Conservation (phyloP, 441 rosid genomes). For the Eutrema salsugineum region DNA sequence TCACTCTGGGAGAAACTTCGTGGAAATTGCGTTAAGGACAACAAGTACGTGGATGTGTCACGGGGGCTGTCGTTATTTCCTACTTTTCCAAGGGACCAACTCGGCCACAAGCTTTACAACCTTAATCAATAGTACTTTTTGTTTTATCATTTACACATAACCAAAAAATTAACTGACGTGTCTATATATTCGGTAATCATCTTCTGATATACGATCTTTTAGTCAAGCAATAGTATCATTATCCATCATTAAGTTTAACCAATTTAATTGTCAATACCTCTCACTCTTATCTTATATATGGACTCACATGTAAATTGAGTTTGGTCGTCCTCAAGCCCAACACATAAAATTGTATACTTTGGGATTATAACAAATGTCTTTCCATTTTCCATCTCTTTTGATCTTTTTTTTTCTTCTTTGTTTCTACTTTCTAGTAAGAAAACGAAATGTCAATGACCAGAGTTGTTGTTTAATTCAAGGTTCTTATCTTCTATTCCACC, state of each 20-base stretch:
- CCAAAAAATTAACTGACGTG: not conserved
- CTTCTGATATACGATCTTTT: not conserved
- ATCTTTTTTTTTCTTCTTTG: not conserved
- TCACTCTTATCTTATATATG: not conserved
- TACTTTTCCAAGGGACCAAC: not conserved
- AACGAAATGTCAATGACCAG: not conserved
- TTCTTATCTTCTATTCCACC: not conserved
- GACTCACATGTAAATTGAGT: not conserved
- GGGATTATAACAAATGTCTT: too few species aligned
- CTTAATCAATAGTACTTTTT: not conserved
- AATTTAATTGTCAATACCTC: not conserved
- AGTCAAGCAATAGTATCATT: not conserved
- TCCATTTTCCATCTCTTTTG: too few species aligned
- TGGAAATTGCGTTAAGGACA: conserved; percentile 11
- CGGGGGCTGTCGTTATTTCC: conserved; percentile 15
- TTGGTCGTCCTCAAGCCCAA: conserved; percentile 3
- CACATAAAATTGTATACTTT: not conserved
- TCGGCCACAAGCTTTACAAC: conserved; percentile 12
- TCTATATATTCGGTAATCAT: not conserved
- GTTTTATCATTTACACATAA: not conserved
- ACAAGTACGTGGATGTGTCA: conserved; percentile 27
- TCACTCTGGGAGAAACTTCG: conserved; percentile 9
- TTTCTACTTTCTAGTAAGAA: not conserved
- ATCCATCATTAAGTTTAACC: not conserved
- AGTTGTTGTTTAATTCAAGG: not conserved